Evolutionary conservation across 2,329 filamentous ascomycete genomes (phyloP).

Genomic region (Dothiorella sarmentorum): DNA sequence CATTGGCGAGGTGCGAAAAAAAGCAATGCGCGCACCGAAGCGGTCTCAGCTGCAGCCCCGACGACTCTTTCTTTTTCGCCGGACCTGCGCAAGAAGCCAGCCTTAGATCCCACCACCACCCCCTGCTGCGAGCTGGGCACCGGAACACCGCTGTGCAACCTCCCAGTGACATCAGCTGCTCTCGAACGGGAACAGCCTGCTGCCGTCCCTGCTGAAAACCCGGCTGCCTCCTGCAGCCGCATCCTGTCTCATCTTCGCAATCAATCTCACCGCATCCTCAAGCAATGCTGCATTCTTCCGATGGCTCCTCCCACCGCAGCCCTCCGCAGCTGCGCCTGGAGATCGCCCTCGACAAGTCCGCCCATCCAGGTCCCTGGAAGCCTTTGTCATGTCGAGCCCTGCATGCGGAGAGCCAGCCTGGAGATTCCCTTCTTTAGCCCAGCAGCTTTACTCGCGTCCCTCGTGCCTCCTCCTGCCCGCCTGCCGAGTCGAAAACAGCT

Average conservation of each 20-base stretch:
- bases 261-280: slow-evolving; percentile 5
- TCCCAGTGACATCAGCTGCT: slow-evolving; percentile 4
- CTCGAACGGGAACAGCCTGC: neutral
- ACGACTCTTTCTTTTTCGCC: neutral
- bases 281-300: neutral
- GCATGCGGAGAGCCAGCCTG: neutral
- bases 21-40: slow-evolving; percentile 2
- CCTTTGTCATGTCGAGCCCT: slow-evolving; percentile 4
- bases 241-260: slow-evolving; percentile 11
- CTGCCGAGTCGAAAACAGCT: too few species aligned
- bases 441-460: slow-evolving; percentile 2
- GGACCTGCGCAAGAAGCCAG: neutral
- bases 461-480: neutral
- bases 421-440: slow-evolving; percentile 1
- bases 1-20: slow-evolving; percentile 1
- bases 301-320: neutral
- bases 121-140: too few species aligned
- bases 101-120: too few species aligned
- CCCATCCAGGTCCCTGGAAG: slow-evolving; percentile 4
- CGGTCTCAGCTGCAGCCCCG: neutral
- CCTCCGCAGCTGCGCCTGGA: neutral
- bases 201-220: slow-evolving; percentile 5
- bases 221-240: slow-evolving; percentile 2
- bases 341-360: neutral
- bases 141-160: slow-evolving; percentile 1